Base-by-base conservation (phyloP, 345 rosid genomes). In the Euclidium syriacum region DNA sequence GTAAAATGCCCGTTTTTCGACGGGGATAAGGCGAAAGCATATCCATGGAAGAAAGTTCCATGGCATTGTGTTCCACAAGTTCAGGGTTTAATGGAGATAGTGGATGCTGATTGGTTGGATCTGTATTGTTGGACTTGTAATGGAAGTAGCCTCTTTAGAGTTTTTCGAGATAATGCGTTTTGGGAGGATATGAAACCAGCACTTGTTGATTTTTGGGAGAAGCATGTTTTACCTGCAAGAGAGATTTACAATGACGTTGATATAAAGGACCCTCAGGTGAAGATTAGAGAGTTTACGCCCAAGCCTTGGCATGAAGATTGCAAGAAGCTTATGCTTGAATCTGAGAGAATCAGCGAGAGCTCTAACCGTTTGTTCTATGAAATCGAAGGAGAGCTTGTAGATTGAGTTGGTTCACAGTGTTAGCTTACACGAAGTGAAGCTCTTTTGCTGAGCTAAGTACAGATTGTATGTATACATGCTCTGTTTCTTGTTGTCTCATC, bases 71-170 rank as follows among this genome's bases (percentile, higher is more conserved):
- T 91, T 62, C 95, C 96, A 7, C 98, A 86, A 68, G 75, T 83
- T 46, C 96, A 88, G 58, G 98, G 96, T 62, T 75, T 84, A 58
- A 84, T 88, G 95, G 95, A 88, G 75, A 81, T 91, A 23, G 60
- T 84, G 65, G 86, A 88, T 71, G 65, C 64, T 29, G 96, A 85
- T 68, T 88, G 91, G 95, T 78, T 91, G 88, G 86, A 91, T 73
- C 68, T 88, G 10, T 88, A 87, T 32, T 81, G 81, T 60, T 91
- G 96, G 95, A 85, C 95, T 53, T 80, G 67, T 4, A 68, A 43
- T 1, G 88, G 91, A 11, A 91, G 95, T 71, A 86, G 82, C 51
- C 67, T 86, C 2, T 88, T 88, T 19, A 81, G 67, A 36, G 62
- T 68, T 23, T 54, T 75, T 60, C 63, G 90, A 48, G 85, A 85